Evolutionary conservation across 2,329 filamentous ascomycete genomes (phyloP).

Genomic region (Karstenula rhodostoma): DNA sequence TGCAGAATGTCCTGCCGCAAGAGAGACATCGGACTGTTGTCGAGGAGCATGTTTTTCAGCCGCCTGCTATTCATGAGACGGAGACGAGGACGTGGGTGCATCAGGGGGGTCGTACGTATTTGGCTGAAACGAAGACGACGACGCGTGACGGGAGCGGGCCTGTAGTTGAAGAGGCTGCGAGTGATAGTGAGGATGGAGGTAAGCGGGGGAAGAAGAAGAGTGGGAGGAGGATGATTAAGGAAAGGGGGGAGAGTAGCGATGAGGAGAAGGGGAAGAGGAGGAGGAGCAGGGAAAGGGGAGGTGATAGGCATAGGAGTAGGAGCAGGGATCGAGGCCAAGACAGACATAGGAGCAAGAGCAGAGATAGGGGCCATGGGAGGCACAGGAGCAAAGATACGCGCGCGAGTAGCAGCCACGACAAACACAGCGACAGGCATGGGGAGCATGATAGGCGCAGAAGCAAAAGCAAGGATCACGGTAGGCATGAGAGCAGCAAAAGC

Average conservation of each 20-base stretch:
- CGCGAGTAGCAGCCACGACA: too few species aligned
- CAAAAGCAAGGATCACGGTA: not conserved
- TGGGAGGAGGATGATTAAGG: not conserved
- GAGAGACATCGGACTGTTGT: not conserved
- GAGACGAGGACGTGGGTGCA: conserved; percentile 1
- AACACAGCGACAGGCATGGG: too few species aligned
- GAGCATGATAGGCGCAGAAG: not conserved
- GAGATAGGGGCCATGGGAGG: too few species aligned
- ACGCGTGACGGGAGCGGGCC: not conserved
- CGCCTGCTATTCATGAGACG: not conserved
- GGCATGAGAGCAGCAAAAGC: not conserved
- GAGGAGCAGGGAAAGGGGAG: not conserved
- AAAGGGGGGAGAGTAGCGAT: not conserved
- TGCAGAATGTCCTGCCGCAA: not conserved
- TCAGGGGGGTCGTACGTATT: not conserved
- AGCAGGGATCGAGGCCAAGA: not conserved
- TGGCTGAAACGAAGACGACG: not conserved
- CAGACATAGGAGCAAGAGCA: not conserved
- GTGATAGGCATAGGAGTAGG: not conserved
- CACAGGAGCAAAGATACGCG: not conserved
- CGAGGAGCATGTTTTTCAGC: not conserved
- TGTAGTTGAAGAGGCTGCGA: not conserved
- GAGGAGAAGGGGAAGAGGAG: not conserved
- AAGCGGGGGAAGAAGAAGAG: not conserved
- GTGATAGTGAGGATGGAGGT: not conserved